Evolutionary conservation across 768 basidiomycete species (phyloP), one percentile per base, ranked within the genome.

Genomic region (Xanthoconium purpureum): DNA sequence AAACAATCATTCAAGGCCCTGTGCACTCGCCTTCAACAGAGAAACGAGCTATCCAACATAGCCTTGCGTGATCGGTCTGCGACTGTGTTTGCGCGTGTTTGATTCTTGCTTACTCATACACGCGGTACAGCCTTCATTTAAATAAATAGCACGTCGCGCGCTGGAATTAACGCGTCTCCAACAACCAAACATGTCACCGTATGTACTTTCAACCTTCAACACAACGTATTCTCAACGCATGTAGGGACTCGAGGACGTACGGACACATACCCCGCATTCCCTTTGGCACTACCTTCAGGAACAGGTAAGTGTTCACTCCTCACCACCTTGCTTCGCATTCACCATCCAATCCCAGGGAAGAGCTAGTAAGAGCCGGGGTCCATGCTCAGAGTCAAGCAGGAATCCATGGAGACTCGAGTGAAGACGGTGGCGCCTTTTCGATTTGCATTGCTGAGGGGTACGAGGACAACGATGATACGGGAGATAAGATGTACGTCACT

Each of bases 361-460:
- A 40, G 0, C 59, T 75, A 6, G 55, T 59, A 13, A 48, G 18
- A 37, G 61, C 70, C 29, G 74, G 73, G 0, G 69, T 77, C 1
- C 78, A 79, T 53, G 68, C 60, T 7, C 71, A 56, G 11, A 50
- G 18, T 2, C 66, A 71, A 47, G 73, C 68, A n/a, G 78, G 78
- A 4, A 79, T 79, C 13, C 74, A 74, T 14, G 77, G 78, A 1
- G 66, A 70, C 29, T 11, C 66, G 3, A 29, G 1, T 11, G 60
- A 40, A 17, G 48, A 54, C 3, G 65, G 70, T 12, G 71, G 72
- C 2, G 75, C 77, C 9, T 77, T 64, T 50, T 79, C 78, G 14
- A 70, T 79, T 20, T 77, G 77, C 17, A 43, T 78, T 17, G 75
- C 78, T 37, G 69, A 62, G 14, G 75, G 75, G 8, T 78, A 78